Evolutionary conservation across 1,139 yeast species (phyloP), one percentile per base, ranked within the genome.

Genomic region (Pichia sp.): DNA sequence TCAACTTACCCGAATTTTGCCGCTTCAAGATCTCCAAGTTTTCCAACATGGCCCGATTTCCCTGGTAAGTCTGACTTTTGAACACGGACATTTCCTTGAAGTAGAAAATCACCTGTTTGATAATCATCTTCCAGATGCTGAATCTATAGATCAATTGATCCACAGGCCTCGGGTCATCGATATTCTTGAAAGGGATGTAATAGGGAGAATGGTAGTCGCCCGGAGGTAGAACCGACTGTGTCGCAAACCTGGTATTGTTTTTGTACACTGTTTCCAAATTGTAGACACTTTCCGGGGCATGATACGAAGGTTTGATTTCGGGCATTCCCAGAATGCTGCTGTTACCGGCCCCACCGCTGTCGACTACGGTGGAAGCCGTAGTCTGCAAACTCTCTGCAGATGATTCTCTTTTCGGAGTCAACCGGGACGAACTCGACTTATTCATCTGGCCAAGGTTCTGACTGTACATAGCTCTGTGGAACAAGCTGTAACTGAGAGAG

Each of bases 51-150:
- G 85, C 89, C 57, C 75, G 74, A 64, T 84, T 83, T 55, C 86
- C 78, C 62, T 83, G 78, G 50, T 86, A 82, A 60, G 83, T 84
- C 61, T 85, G 87, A 66, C 84, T 87, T 64, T 84, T 85, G 33
- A 87, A 84, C 55, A 83, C 73, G 4, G 84, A 73, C 46, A 84
- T 75, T 61, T 85, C 88, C 60, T 80, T 81, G 61, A 83, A 77
- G 67, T 87, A 87, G 58, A 75, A 74, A 38, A 82, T 74, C 57
- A 86, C 67, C 17, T 87, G 82, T 62, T 83, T 83, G 59, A 87
- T 75, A 58, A 86, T 78, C 67, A 80, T 81, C 64, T 85, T 83
- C 90, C 92, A 87, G 55, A 80, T 77, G 58, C 83, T 82, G 68
- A 87, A 86, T 64, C 87, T 75, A 55, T 75, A 78, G 53, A 80